Evolutionary conservation across 2,329 filamentous ascomycete genomes (phyloP), one percentile per base, ranked within the genome.

Genomic region (Mariannaea elegans): DNA sequence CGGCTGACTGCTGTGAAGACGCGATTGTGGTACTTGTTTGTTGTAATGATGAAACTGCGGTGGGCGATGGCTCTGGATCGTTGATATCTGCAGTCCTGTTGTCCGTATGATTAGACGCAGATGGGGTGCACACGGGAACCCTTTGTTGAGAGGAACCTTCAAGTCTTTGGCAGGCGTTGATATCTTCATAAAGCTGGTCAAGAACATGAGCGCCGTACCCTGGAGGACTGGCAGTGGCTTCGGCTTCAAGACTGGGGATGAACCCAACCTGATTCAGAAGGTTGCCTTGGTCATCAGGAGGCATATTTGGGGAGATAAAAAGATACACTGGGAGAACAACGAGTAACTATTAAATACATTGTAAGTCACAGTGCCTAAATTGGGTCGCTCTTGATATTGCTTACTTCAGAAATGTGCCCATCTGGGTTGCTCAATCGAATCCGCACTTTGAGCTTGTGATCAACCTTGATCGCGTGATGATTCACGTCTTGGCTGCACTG

Each of bases 371-470:
- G 16, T 4, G 2, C 1, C 14, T 19, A 10, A n/a, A 7, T 9
- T 19, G 12, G 5, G 2, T 2, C 0, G 1, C 4, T 7, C 2
- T 2, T 2, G 0, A 4, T 9, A 1, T 9, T 10, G 39, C 81
- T 73, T 80, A 90, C 88, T 82, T 97, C 93, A 49, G 94, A 97
- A 45, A 93, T 84, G 73, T 98, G 95, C 0, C 94, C 94, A 74
- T 98, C 95, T 0, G 94, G 93, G 66, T 98, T 98, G 73, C 92
- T 90, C 31, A 99, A 84, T 36, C 94, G 92, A 54, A 98, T 89
- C 41, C 92, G 91, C 67, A 98, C 85, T 78, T 93, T 94, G 64
- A 98, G 83, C 77, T 96, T 97, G 76, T 99, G 95, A 49, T 91
- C 85, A 45, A 98, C 85, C 75, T 94, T 97, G 78, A 98, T 95